Evolutionary conservation across 1,139 yeast species (phyloP), one percentile per base, ranked within the genome.

Genomic region (Ogataea hybrid): DNA sequence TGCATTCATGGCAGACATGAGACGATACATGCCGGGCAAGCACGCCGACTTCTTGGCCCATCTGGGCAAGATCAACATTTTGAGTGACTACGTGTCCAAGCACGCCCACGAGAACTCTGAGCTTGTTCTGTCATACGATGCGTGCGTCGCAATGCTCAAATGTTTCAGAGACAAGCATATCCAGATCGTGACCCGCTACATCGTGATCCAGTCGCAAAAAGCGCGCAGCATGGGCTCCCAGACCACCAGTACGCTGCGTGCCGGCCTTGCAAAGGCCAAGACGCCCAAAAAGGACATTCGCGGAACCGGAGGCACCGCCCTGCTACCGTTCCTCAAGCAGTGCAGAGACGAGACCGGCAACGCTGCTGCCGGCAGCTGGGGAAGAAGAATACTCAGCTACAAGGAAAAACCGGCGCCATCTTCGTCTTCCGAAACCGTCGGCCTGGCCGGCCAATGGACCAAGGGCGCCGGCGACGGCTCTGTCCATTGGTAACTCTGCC

Each of bases 301-400:
- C 52, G 97, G 97, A 8, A 90, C 97, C 1, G 97, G 97, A 12
- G 97, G 97, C 32, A 89, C 97, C 0, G 82, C 95, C 0, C 71
- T 90, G 54, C 76, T 90, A 48, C 96, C 96, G 23, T 90, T 90
- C 67, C 74, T 90, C 59, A 89, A 89, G 62, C 97, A 90, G 63
- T 90, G 96, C 52, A 78, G 97, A 62, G 97, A 90, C 65, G 97
- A 90, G 62, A 90, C 96, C 8, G 95, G 95, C 31, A 92, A 84
- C 55, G 80, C 89, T 6, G 95, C 96, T 20, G 95, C 95, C 28
- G 92, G 95, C 44, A 74, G 70, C 40, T 87, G 96, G 96, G 96
- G 95, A 62, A 78, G 79, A 57, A 72, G 92, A 48, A 69, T 87
- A 32, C 73, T 87, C 47, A 76, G 84, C 40, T 82, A 79, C 51